These are phyloP conservation scores for Meira nashicola DNA, from an alignment of 1,284 basidiomycete genomes.

Conservation along the genomic window DNA sequence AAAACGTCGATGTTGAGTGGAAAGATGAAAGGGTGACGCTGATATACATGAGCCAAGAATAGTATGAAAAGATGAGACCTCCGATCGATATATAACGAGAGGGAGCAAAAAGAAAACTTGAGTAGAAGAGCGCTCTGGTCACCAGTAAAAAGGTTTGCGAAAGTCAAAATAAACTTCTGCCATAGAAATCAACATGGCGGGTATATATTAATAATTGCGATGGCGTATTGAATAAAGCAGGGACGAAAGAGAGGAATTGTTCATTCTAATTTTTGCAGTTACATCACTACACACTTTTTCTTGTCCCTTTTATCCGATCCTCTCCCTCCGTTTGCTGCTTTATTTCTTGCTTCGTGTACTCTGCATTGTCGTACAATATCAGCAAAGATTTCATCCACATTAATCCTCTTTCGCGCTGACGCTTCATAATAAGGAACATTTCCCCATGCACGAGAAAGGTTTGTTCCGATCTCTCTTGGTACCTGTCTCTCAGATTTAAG, in stretches of 20 bases:
- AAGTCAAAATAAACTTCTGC: no score
- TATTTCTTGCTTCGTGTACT: slow-evolving; percentile 22
- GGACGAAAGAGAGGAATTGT: background rate
- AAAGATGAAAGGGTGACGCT: no score
- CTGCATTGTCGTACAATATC: slow-evolving; percentile 43
- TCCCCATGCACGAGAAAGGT: slow-evolving; percentile 41
- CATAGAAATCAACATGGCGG: no score
- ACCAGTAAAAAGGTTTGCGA: no score
- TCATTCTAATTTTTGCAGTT: background rate
- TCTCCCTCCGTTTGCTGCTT: slow-evolving; percentile 6
- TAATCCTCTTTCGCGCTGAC: slow-evolving; percentile 37
- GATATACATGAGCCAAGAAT: no score
- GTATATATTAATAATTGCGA: no score
- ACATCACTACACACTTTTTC: slow-evolving; percentile 35
- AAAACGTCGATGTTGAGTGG: no score
- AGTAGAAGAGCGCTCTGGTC: no score
- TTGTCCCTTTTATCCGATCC: background rate
- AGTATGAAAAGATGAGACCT: no score
- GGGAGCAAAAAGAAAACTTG: no score
- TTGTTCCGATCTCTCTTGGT: slow-evolving; percentile 43
- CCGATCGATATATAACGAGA: no score
- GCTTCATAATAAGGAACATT: slow-evolving; percentile 47
- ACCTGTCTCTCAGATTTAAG: slow-evolving; percentile 37
- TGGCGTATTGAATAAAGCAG: no score
- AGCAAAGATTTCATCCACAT: slow-evolving; percentile 44